Percentiles rank a stretch among this genome's conserved stretches.
These are phyloP conservation scores for Vigna reflexopilosa DNA, from an alignment of 306 rosid genomes.

Conservation along the genomic window DNA sequence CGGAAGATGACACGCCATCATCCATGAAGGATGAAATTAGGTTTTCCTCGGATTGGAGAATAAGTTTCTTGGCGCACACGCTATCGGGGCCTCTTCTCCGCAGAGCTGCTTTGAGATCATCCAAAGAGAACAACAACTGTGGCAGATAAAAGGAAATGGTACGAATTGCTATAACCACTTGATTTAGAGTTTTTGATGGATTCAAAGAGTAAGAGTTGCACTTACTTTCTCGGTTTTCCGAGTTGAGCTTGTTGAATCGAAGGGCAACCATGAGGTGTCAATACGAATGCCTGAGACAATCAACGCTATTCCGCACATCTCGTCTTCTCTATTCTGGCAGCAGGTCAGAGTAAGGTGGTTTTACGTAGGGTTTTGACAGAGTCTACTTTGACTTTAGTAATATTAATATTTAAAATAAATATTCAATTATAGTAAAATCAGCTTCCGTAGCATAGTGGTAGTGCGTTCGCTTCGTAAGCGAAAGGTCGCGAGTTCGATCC, in stretches of 20 bases:
- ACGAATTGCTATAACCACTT: neutral
- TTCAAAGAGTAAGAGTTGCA: neutral
- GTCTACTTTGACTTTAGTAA: too few species aligned
- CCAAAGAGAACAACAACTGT: conserved; percentile 58
- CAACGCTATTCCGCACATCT: conserved; percentile 93
- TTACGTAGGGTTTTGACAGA: conserved; percentile 39
- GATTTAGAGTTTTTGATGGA: neutral
- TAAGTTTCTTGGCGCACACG: conserved; percentile 63
- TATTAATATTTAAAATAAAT: too few species aligned
- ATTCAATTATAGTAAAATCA: too few species aligned
- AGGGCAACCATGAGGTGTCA: conserved; percentile 48
- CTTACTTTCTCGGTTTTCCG: conserved; percentile 59
- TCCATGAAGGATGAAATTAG: conserved; percentile 48
- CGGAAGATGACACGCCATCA: conserved; percentile 39
- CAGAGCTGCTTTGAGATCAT: conserved; percentile 68
- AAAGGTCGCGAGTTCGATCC: conserved; percentile 91
- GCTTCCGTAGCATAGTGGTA: conserved; percentile 91
- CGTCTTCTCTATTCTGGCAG: conserved; percentile 6
- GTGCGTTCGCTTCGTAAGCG: conserved; percentile 97
- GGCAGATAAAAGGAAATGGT: neutral
- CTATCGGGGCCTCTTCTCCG: conserved; percentile 92
- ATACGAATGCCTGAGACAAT: conserved; percentile 68
- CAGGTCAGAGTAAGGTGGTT: neutral
- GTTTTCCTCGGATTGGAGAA: conserved; percentile 43
- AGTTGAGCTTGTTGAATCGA: conserved; percentile 43